Conservation (phyloP, 768 basidiomycete species). For the Paxillus ammoniavirescens region DNA sequence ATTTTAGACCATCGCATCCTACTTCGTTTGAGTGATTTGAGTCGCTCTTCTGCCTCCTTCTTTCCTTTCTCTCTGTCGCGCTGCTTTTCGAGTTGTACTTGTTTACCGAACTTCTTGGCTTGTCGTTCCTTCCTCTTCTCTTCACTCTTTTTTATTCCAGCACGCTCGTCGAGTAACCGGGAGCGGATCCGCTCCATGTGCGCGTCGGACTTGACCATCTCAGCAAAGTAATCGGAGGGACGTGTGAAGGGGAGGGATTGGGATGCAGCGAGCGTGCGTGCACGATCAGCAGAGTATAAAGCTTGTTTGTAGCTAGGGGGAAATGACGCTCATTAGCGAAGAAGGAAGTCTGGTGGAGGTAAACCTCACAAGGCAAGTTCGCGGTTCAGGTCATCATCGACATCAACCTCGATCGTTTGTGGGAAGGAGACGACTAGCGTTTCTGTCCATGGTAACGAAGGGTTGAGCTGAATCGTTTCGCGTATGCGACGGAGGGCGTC, state of each 20-base stretch:
- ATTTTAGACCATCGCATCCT: background rate
- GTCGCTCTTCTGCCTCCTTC: slow-evolving; percentile 87
- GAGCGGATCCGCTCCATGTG: slow-evolving; percentile 98
- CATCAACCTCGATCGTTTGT: slow-evolving; percentile 69
- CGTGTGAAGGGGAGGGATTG: slow-evolving; percentile 85
- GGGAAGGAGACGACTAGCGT: slow-evolving; percentile 74
- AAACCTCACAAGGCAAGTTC: slow-evolving; percentile 89
- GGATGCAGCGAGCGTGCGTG: slow-evolving; percentile 74
- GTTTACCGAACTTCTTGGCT: slow-evolving; percentile 97
- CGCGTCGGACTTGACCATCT: slow-evolving; percentile 96
- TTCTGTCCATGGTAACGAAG: slow-evolving; percentile 81
- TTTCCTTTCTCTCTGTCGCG: slow-evolving; percentile 87
- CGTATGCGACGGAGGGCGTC: slow-evolving; percentile 79
- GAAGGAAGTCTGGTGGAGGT: background rate
- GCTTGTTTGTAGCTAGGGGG: slow-evolving; percentile 89
- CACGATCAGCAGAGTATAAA: slow-evolving; percentile 74
- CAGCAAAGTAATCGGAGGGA: slow-evolving; percentile 93
- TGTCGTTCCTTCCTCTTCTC: slow-evolving; percentile 89
- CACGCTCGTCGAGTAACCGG: slow-evolving; percentile 82
- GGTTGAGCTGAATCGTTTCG: slow-evolving; percentile 71
- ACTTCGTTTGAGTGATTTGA: slow-evolving; percentile 92
- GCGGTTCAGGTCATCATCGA: slow-evolving; percentile 87
- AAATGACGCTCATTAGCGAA: background rate
- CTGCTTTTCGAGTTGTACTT: slow-evolving; percentile 92
- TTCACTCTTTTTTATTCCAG: slow-evolving; percentile 87